Evolutionary conservation across 2,329 filamentous ascomycete species (phyloP).

Genomic region (Ophioceras dolichostomum): DNA sequence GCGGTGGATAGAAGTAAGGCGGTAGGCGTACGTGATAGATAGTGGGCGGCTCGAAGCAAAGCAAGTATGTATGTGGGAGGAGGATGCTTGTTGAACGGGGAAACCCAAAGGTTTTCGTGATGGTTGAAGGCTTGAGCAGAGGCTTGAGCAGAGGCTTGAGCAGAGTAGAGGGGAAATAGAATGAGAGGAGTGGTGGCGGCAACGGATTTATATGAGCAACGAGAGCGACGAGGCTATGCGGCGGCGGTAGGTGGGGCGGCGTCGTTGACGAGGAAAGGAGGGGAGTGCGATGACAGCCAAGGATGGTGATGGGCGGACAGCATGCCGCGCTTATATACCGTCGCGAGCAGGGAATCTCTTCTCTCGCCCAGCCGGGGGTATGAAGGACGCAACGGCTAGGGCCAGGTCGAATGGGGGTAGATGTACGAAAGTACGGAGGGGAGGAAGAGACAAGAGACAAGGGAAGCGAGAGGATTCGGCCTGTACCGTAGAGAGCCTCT

Average conservation of each 20-base stretch:
- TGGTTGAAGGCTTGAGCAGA: background rate
- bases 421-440: too few species aligned
- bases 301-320: slow-evolving; percentile 1
- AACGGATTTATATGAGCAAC: background rate
- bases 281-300: background rate
- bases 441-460: too few species aligned
- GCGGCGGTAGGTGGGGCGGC: background rate
- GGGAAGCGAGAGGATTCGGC: too few species aligned
- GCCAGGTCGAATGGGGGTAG: too few species aligned
- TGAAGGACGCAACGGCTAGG: too few species aligned
- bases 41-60: too few species aligned
- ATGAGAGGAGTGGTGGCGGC: too few species aligned
- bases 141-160: background rate
- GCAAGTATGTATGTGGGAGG: too few species aligned
- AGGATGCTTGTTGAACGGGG: too few species aligned
- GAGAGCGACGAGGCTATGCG: background rate
- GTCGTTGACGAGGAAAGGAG: background rate
- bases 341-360: too few species aligned
- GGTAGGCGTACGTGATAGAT: background rate
- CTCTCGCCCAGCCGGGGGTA: too few species aligned
- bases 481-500: too few species aligned
- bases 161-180: background rate
- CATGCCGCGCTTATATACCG: slow-evolving; percentile 3
- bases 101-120: background rate
- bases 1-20: background rate